Conservation (phyloP, 2,329 filamentous ascomycete species). For the Botrytis tulipae region DNA sequence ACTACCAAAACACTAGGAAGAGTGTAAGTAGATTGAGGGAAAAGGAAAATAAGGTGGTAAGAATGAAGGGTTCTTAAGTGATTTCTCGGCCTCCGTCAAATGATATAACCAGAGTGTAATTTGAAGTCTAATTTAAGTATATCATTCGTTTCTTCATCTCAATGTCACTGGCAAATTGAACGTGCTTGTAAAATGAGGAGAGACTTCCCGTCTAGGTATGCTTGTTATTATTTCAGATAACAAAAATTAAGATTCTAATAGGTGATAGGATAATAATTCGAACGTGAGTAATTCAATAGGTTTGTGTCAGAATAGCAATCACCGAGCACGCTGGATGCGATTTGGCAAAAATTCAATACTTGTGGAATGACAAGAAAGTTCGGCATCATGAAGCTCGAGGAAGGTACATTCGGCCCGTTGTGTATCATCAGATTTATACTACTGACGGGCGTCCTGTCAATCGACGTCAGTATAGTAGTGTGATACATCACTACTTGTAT, state of each 20-base stretch:
- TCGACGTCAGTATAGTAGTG: background rate
- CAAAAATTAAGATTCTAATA: background rate
- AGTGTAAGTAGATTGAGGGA: background rate
- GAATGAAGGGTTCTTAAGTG: background rate
- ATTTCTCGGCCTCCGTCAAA: background rate
- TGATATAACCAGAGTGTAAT: slow-evolving; percentile 4
- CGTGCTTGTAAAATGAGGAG: background rate
- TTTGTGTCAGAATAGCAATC: background rate
- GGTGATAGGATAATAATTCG: slow-evolving; percentile 8
- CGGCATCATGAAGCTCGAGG: background rate
- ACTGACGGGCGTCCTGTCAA: background rate
- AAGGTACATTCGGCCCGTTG: slow-evolving; percentile 15
- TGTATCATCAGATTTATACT: slow-evolving; percentile 10
- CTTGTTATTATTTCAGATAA: slow-evolving; percentile 8
- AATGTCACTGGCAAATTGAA: background rate
- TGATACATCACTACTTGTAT: background rate
- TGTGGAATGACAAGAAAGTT: slow-evolving; percentile 9
- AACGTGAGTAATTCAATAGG: slow-evolving; percentile 14
- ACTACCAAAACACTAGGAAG: background rate
- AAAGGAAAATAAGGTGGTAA: background rate
- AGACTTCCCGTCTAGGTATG: background rate
- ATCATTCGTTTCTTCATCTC: background rate
- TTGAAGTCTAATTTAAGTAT: background rate
- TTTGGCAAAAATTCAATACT: slow-evolving; percentile 1
- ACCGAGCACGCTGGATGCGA: background rate